Percentiles rank a stretch among this genome's conserved stretches.
Conservation (phyloP, 306 rosid genomes). For the Cucumis sativus region DNA sequence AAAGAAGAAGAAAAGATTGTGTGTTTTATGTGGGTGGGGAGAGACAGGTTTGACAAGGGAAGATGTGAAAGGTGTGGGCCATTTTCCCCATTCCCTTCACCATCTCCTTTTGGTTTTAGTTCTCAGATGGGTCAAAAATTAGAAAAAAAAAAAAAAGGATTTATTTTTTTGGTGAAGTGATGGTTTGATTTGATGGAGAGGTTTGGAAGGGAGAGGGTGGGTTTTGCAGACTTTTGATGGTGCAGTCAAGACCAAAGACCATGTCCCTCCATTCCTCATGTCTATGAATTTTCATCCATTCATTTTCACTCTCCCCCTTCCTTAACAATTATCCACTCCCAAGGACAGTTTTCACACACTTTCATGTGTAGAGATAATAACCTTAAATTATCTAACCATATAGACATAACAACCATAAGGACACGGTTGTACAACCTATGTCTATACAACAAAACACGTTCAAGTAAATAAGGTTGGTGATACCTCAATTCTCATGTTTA, state of each 20-base stretch:
- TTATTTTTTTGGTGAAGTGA: neutral
- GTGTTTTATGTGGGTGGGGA: neutral
- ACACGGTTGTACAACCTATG: neutral
- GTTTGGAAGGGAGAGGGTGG: slow-evolving; percentile 4
- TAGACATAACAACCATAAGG: too few species aligned
- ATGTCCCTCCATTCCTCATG: neutral
- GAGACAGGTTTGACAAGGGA: neutral
- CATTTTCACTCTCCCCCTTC: neutral
- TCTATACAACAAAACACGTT: neutral
- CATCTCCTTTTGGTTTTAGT: neutral
- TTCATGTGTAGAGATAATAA: neutral
- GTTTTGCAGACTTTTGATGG: slow-evolving; percentile 1
- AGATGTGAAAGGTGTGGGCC: slow-evolving; percentile 9
- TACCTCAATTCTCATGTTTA: neutral
- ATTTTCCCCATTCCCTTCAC: neutral
- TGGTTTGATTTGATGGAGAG: slow-evolving; percentile 3
- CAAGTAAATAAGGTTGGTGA: neutral
- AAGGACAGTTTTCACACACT: neutral
- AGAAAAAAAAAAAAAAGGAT: neutral
- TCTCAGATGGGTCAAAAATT: neutral
- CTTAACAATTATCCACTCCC: neutral
- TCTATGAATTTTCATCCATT: neutral
- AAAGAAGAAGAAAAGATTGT: neutral
- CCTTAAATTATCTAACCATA: too few species aligned
- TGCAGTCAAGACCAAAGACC: slow-evolving; percentile 5